phyloP scores from a whole-genome alignment of 805 yeast genomes.

The Grigorovia jiainica region DNA sequence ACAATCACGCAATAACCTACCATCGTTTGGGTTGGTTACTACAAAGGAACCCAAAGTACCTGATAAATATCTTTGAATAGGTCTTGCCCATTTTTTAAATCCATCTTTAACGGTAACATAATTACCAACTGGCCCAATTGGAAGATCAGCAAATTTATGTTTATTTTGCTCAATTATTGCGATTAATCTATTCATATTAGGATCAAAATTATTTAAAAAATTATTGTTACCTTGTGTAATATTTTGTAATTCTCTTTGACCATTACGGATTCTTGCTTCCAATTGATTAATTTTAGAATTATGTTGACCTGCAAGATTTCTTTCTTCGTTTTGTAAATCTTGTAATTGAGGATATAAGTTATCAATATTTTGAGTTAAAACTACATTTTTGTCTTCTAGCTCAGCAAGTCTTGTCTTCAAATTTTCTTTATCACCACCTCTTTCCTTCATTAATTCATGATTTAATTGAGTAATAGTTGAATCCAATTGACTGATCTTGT shows the following conservation, averaged over 20 bases:
- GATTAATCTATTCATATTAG: constrained; percentile 34
- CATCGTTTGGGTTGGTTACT: constrained; percentile 57
- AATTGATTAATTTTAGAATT: constrained; percentile 7
- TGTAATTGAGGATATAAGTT: constrained; percentile 8
- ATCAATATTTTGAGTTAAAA: constrained; percentile 4
- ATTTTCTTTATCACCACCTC: constrained; percentile 25
- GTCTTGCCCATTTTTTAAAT: constrained; percentile 44
- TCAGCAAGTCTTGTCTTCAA: constrained; percentile 13
- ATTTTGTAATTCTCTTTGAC: constrained; percentile 15
- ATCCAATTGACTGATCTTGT: constrained; percentile 13
- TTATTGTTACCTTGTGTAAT: constrained; percentile 24
- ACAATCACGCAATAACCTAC: constrained; percentile 32
- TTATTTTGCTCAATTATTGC: constrained; percentile 31
- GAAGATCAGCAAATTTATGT: constrained; percentile 36
- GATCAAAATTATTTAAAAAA: constrained; percentile 43
- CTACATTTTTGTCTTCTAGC: constrained; percentile 9
- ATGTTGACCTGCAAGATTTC: constrained; percentile 6
- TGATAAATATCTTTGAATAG: constrained; percentile 49
- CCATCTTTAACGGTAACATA: constrained; percentile 47
- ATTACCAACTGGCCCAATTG: constrained; percentile 77
- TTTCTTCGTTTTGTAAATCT: constrained; percentile 14
- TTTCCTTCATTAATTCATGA: constrained; percentile 18
- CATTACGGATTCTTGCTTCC: constrained; percentile 10
- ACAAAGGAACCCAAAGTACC: constrained; percentile 51
- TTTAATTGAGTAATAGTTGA: constrained; percentile 21